A percentile compares a stretch with the other conserved stretches of the same genome.
Conservation (phyloP, 768 basidiomycete species). For the Hericium rajendrae region DNA sequence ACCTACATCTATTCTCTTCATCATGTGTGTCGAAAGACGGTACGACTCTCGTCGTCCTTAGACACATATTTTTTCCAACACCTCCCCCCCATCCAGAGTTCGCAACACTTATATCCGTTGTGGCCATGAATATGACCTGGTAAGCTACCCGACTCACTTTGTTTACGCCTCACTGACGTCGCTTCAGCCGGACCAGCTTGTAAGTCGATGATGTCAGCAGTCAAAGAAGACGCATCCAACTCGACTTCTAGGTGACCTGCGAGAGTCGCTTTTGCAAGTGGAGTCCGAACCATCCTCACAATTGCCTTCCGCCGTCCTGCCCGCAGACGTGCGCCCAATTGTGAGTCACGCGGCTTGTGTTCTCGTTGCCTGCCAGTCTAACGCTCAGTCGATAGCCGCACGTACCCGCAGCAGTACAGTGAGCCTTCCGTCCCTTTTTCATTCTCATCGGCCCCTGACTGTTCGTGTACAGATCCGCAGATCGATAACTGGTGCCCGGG, state of each 20-base stretch:
- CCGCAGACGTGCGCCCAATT: constrained; percentile 13
- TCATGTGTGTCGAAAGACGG: too few relatives aligned
- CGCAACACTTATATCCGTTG: constrained; percentile 36
- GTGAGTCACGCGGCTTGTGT: constrained; percentile 1
- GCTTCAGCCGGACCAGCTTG: constrained; percentile 9
- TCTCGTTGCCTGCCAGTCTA: constrained; percentile 6
- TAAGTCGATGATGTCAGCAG: neutral
- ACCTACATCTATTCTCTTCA: constrained; percentile 2
- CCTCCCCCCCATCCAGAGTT: constrained; percentile 36
- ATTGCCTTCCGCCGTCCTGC: constrained; percentile 14
- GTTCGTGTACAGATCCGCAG: constrained; percentile 22
- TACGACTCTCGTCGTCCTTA: neutral
- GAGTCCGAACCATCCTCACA: constrained; percentile 3
- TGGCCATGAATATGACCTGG: constrained; percentile 11
- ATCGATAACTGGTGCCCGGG: constrained; percentile 26
- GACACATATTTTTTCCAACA: neutral
- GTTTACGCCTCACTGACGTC: neutral
- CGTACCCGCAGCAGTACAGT: constrained; percentile 67
- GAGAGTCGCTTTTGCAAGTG: constrained; percentile 12
- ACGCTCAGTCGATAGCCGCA: constrained; percentile 36
- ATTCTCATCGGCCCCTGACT: constrained; percentile 3
- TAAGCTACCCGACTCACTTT: neutral
- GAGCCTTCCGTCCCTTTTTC: constrained; percentile 20
- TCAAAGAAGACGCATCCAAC: too few relatives aligned
- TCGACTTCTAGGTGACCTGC: constrained; percentile 6